Conservation (phyloP, 345 rosid species). For the Citrus unshiu region DNA sequence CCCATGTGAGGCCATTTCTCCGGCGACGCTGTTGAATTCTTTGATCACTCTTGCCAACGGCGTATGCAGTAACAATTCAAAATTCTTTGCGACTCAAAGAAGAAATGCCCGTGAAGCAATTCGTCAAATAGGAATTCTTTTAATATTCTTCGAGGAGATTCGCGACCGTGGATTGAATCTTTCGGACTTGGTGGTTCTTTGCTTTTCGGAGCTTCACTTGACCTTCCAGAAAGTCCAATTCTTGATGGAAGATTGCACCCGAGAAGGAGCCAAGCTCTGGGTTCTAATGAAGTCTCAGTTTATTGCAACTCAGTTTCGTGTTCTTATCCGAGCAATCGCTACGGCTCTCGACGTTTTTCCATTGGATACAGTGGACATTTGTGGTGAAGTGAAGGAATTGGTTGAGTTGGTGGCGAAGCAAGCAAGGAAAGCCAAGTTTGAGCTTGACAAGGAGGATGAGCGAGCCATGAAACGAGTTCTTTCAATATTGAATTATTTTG, state of each 20-base stretch:
- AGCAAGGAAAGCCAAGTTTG: constrained; percentile 40
- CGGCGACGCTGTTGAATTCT: constrained; percentile 51
- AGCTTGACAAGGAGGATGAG: constrained; percentile 47
- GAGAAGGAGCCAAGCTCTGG: constrained; percentile 60
- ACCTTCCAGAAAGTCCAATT: constrained; percentile 65
- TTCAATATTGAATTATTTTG: constrained; percentile 39
- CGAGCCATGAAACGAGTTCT: constrained; percentile 31
- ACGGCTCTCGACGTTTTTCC: constrained; percentile 58
- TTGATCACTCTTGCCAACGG: constrained; percentile 40
- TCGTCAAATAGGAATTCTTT: constrained; percentile 50
- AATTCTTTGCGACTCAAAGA: constrained; percentile 50
- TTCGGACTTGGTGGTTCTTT: constrained; percentile 32
- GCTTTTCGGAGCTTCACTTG: constrained; percentile 65
- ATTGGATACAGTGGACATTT: constrained; percentile 39
- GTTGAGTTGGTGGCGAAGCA: constrained; percentile 65
- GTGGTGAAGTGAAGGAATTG: constrained; percentile 65
- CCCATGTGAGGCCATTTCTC: constrained; percentile 58
- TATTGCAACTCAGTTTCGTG: constrained; percentile 48
- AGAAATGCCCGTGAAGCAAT: constrained; percentile 41
- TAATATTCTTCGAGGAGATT: constrained; percentile 57
- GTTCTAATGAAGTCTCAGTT: constrained; percentile 51
- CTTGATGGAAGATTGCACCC: constrained; percentile 64
- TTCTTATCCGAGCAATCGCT: constrained; percentile 42
- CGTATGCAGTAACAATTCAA: constrained; percentile 38
- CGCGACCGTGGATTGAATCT: constrained; percentile 28